These are phyloP conservation scores for Ophiostoma piceae DNA, from an alignment of 2,329 filamentous ascomycete species.

Conservation along the genomic window DNA sequence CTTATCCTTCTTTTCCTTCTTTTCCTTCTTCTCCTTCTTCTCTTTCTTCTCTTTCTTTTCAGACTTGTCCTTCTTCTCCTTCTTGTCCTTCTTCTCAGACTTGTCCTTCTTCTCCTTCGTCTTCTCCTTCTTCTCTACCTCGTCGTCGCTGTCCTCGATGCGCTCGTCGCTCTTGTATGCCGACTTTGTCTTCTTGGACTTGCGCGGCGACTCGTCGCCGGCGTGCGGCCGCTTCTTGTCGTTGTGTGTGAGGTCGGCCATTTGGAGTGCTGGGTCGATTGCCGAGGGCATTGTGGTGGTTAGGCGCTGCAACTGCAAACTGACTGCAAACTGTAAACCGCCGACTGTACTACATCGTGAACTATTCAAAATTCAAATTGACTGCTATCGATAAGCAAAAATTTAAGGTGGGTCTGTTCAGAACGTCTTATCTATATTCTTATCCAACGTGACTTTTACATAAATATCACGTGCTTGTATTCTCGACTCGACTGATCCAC, in stretches of 20 bases:
- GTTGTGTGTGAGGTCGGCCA: neutral
- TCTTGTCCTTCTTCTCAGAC: constrained; percentile 18
- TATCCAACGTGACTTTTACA: neutral
- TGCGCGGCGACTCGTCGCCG: constrained; percentile 20
- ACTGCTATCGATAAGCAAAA: constrained; percentile 7
- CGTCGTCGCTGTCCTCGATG: constrained; percentile 1
- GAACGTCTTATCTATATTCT: neutral
- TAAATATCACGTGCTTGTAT: neutral
- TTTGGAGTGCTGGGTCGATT: neutral
- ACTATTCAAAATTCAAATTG: constrained; percentile 5
- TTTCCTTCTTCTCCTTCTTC: constrained; percentile 5
- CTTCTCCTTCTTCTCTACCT: neutral
- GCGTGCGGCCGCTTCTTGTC: constrained; percentile 21
- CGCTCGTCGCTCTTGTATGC: constrained; percentile 7
- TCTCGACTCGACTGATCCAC: neutral
- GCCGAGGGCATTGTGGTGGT: neutral
- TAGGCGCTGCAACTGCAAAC: neutral
- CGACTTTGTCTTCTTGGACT: constrained; percentile 25
- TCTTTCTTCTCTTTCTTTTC: constrained; percentile 7
- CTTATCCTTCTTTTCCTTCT: constrained; percentile 6
- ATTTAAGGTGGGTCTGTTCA: neutral
- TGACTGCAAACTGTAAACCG: neutral
- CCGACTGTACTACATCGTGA: neutral
- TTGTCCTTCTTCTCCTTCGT: constrained; percentile 19
- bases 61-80: constrained; percentile 18